phyloP scores from a whole-genome alignment of 1,284 basidiomycete species.

The Ganoderma lucidum region DNA sequence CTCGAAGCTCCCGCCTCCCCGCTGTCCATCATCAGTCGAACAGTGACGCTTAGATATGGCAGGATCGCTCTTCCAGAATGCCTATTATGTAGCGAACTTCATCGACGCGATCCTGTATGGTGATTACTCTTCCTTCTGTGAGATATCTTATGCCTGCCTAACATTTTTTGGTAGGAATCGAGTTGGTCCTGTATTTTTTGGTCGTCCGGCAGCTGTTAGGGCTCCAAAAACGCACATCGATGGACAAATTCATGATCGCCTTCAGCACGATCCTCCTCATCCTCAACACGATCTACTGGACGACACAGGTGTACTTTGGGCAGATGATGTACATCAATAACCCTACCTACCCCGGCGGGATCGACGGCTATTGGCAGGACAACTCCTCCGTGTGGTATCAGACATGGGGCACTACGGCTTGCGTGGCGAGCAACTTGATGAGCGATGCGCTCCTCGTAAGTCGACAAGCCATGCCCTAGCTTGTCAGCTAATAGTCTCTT shows the following conservation, averaged over 20 bases:
- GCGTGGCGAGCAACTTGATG: conserved; percentile 29
- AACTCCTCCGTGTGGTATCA: conserved; percentile 32
- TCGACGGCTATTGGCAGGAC: conserved; percentile 22
- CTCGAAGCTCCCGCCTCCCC: not conserved
- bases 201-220: conserved; percentile 22
- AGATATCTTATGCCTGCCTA: not conserved
- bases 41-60: conserved; percentile 4
- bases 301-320: conserved; percentile 32
- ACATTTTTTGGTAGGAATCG: conserved; percentile 20
- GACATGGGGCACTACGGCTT: conserved; percentile 30
- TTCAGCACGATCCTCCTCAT: conserved; percentile 30
- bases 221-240: conserved; percentile 8
- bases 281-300: conserved; percentile 28
- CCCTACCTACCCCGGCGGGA: conserved; percentile 30
- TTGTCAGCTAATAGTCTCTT: too few species aligned
- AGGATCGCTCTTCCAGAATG: conserved; percentile 20
- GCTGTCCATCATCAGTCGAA: not conserved
- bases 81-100: conserved; percentile 21
- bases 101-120: conserved; percentile 25
- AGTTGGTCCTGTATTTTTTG: conserved; percentile 25
- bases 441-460: conserved; percentile 34
- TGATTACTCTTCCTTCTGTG: not conserved
- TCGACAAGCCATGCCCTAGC: not conserved
- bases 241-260: conserved; percentile 24
- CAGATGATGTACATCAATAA: conserved; percentile 33